phyloP scores from a whole-genome alignment of 805 yeast genomes.

The Saccharomyces kudriavzevii region DNA sequence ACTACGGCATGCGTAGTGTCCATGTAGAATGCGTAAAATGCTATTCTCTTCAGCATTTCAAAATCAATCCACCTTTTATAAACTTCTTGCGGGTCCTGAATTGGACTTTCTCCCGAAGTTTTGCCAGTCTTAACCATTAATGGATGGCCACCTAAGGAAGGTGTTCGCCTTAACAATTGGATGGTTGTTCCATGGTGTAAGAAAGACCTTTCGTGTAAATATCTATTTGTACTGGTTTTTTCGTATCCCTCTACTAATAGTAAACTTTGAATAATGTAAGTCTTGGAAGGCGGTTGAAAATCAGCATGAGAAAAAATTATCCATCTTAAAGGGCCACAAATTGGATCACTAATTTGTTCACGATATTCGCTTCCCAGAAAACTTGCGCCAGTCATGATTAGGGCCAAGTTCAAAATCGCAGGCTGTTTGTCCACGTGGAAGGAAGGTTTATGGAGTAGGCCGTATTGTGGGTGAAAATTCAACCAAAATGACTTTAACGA shows the following conservation, averaged over 20 bases:
- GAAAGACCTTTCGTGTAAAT: constrained; percentile 73
- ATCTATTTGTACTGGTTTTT: constrained; percentile 59
- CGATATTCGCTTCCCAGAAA: constrained; percentile 29
- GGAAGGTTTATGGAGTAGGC: constrained; percentile 39
- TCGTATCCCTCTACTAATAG: constrained; percentile 72
- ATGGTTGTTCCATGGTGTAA: constrained; percentile 82
- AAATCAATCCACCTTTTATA: constrained; percentile 60
- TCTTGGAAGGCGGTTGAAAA: constrained; percentile 66
- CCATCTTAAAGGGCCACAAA: constrained; percentile 52
- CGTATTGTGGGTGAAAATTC: constrained; percentile 47
- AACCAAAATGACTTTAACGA: constrained; percentile 40
- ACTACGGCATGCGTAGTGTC: constrained; percentile 73
- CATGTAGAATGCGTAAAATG: constrained; percentile 72
- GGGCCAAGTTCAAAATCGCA: constrained; percentile 44
- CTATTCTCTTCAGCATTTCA: constrained; percentile 69
- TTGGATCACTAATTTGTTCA: constrained; percentile 25
- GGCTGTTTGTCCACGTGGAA: constrained; percentile 45
- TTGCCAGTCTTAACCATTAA: constrained; percentile 26
- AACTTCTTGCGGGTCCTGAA: constrained; percentile 27
- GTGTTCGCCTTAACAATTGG: constrained; percentile 67
- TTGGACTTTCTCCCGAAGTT: constrained; percentile 12
- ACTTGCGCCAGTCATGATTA: constrained; percentile 51
- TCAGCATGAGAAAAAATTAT: constrained; percentile 60
- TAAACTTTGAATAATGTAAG: constrained; percentile 72
- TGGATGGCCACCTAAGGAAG: constrained; percentile 69